Conservation (phyloP, 1,284 basidiomycete genomes). For the Flammula alnicola region DNA sequence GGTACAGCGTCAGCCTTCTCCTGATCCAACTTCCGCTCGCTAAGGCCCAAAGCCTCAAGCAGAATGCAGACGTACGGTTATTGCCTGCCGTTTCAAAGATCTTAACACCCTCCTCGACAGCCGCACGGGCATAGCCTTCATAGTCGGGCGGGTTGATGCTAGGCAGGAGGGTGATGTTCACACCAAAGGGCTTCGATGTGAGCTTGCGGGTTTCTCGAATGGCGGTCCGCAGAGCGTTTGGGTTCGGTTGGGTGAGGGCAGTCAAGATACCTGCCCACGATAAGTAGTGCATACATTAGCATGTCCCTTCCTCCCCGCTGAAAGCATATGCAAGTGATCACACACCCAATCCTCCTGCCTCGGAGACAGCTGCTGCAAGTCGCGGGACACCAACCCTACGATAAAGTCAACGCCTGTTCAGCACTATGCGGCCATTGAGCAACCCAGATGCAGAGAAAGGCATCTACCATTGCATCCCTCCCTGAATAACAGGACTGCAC, state of each 20-base stretch:
- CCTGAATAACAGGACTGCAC: conserved; percentile 73
- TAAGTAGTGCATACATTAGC: not conserved
- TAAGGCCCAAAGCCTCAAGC: too few relatives aligned
- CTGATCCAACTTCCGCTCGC: too few relatives aligned
- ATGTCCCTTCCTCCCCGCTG: too few relatives aligned
- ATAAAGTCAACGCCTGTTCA: conserved; percentile 24
- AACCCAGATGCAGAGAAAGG: not conserved
- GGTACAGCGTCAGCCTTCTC: not conserved
- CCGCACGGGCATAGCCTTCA: conserved; percentile 78
- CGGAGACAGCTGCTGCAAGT: conserved; percentile 81
- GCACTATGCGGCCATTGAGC: not conserved
- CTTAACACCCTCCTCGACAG: conserved; percentile 86
- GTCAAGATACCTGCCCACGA: conserved; percentile 81
- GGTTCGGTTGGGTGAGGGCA: conserved; percentile 86
- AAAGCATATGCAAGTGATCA: not conserved
- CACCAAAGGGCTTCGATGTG: conserved; percentile 83
- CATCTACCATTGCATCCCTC: conserved; percentile 84
- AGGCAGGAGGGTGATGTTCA: conserved; percentile 92
- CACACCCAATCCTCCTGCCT: conserved; percentile 84
- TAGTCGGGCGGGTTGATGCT: conserved; percentile 93
- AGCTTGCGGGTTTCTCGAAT: conserved; percentile 78
- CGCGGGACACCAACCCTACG: conserved; percentile 76
- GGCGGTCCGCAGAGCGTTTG: conserved; percentile 83
- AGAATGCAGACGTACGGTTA: conserved; percentile 58
- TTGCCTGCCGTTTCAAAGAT: conserved; percentile 96